Evolutionary conservation across 164 flowering plant genomes (phyloP), one percentile per base, ranked within the genome.

Genomic region (Magnolia sinica): DNA sequence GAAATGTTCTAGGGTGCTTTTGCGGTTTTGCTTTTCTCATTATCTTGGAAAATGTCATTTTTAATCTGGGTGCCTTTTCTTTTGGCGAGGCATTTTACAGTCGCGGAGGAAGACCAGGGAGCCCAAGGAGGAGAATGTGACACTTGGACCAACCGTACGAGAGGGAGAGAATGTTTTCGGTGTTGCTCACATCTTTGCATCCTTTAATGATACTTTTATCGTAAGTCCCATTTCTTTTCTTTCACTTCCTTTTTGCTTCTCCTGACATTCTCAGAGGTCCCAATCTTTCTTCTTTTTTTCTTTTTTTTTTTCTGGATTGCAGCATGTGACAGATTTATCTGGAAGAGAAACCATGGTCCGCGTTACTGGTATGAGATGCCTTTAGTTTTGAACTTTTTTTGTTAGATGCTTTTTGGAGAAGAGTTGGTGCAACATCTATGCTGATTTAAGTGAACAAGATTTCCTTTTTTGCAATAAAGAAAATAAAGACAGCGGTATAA

Each of bases 241-340:
- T 27, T 6, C 13, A 16, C 70, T 61, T 45, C 24, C 8, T 5
- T 74, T 79, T 20, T 5, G 22, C 50, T 52, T 66, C 22, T 11
- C 52, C 58, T 50, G 2, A 4, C 2, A 19, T 58, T n/a, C 55
- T 66, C 16, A n/a, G 58, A 64, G 6, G 18, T 49, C 13, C 78
- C 16, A 64, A 2, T 61, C 14, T 16, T 27, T 10, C 23, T 23
- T 20, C 7, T 14, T 1, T 27, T 1, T 27, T 27, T 1, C 2
- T 27, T 20, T 50, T 20, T 50, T 23, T 14, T 1, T 4, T n/a
- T 1, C n/a, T 74, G 3, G 22, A 64, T 52, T 85, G 85, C 90
- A 93, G 97, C 97, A 93, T 79, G 97, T 93, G 23, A 93, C 97
- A 71, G 97, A 93, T 84, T 80, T 91, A 79, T 91, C 96, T 71